These are phyloP conservation scores for Malus hybrid DNA, from an alignment of 331 rosid species.

Conservation along the genomic window DNA sequence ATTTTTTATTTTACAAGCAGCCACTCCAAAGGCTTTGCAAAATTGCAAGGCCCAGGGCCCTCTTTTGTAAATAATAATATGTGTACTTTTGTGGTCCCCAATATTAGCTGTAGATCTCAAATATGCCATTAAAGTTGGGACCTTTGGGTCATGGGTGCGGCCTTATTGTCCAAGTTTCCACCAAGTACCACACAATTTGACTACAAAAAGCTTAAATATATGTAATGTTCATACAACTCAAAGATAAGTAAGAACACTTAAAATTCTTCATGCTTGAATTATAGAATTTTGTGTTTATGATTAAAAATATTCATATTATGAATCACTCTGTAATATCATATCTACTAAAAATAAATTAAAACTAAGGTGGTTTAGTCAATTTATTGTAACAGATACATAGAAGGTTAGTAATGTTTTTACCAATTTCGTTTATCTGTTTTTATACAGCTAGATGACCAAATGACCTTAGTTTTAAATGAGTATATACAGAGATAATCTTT, in stretches of 20 bases:
- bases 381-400: too few species aligned
- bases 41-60: background rate
- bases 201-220: conserved; percentile 1
- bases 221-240: background rate
- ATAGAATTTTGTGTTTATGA: too few species aligned
- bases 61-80: background rate
- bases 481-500: accelerated
- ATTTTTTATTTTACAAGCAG: background rate
- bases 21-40: background rate
- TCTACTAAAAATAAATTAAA: too few species aligned
- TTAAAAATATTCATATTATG: too few species aligned
- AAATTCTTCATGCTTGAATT: background rate
- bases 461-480: too few species aligned
- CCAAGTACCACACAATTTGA: conserved; percentile 6
- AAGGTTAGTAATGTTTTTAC: too few species aligned
- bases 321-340: too few species aligned
- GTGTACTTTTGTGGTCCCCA: conserved; percentile 19
- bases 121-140: conserved; percentile 24
- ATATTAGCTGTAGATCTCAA: conserved; percentile 37
- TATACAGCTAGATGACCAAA: too few species aligned
- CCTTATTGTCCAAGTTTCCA: background rate
- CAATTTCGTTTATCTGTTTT: too few species aligned
- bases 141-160: background rate
- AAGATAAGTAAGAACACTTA: too few species aligned
- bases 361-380: too few species aligned